Evolutionary conservation across 495 filamentous ascomycete genomes (phyloP), one percentile per base, ranked within the genome.

Genomic region (Thozetella sp.): DNA sequence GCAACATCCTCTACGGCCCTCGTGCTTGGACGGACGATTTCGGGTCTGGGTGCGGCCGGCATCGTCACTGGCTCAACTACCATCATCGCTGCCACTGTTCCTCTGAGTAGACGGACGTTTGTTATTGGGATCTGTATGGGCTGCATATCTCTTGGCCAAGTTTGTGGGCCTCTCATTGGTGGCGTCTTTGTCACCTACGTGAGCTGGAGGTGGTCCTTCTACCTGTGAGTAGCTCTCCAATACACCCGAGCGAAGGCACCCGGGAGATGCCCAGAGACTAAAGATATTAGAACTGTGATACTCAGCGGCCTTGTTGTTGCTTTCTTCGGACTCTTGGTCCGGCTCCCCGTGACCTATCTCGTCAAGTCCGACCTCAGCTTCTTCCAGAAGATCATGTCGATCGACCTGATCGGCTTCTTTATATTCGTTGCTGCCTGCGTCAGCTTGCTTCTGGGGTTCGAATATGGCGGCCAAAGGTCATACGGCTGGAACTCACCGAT

Each of bases 171-270:
- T 9, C 54, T 87, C 10, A 48, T 87, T 10, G 84, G 84, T 25
- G 86, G 86, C 37, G 82, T 80, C 0, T 84, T 90, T 48, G 88
- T 86, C 1, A 80, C 84, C 26, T 68, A 80, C 22, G 68, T 80
- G 22, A 76, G 78, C 10, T 91, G 89, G 89, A 63, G 89, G 55
- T 90, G 87, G 88, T 90, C 87, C 72, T 85, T n/a, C 59, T 80
- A 88, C 66, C 83, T 90, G 52, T 54, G 3, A 9, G 52, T 30
- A n/a, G 1, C 50, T 23, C 22, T 3, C 9, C 17, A 3, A 24
- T 15, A 1, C 20, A 2, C 13, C n/a, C 19, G 20, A 23, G 24
- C 22, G 22, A 1, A 2, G n/a, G 2, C 25, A 52, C n/a, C n/a
- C n/a, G n/a, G n/a, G n/a, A n/a, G n/a, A n/a, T n/a, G n/a, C n/a